These are phyloP conservation scores for Nyctanthes arbortristis DNA, from an alignment of 257 asterid species.

Conservation along the genomic window DNA sequence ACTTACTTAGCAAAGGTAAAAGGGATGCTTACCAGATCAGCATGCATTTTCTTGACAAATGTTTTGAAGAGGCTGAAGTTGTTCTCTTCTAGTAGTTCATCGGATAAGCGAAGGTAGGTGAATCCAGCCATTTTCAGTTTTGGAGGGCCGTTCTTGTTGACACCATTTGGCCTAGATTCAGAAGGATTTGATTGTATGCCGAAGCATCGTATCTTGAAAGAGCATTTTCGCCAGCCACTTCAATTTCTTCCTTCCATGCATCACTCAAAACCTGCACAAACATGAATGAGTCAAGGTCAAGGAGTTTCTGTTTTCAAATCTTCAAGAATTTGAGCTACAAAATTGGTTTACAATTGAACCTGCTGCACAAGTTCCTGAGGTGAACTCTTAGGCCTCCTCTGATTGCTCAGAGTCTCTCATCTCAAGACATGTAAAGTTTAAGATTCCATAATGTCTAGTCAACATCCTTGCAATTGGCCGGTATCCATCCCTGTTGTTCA, in stretches of 20 bases:
- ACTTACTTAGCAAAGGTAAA: background rate
- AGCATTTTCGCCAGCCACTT: conserved; percentile 41
- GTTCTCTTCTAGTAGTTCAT: conserved; percentile 24
- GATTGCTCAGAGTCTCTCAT: conserved; percentile 42
- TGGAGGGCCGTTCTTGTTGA: conserved; percentile 18
- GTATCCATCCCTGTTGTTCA: conserved; percentile 34
- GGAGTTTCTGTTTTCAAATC: background rate
- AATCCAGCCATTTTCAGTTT: conserved; percentile 35
- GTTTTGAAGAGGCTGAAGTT: conserved; percentile 30
- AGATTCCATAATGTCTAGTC: conserved; percentile 30
- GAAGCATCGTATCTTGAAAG: conserved; percentile 35
- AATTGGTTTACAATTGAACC: conserved; percentile 18
- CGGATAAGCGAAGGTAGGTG: conserved; percentile 42
- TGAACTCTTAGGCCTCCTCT: conserved; percentile 33
- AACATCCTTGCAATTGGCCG: conserved; percentile 36
- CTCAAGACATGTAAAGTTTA: conserved; percentile 46
- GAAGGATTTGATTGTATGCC: conserved; percentile 42
- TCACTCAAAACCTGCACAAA: conserved; percentile 13
- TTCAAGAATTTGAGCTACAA: background rate
- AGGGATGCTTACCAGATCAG: conserved; percentile 32
- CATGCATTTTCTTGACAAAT: conserved; percentile 44
- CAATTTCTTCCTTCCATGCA: background rate
- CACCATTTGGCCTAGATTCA: conserved; percentile 45
- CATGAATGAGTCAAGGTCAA: too few species aligned
- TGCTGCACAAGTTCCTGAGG: conserved; percentile 41